A percentile compares a stretch with the other conserved stretches of the same genome.
Conservation (phyloP, 768 basidiomycete genomes). For the Leucosporidium creatinivorum region DNA sequence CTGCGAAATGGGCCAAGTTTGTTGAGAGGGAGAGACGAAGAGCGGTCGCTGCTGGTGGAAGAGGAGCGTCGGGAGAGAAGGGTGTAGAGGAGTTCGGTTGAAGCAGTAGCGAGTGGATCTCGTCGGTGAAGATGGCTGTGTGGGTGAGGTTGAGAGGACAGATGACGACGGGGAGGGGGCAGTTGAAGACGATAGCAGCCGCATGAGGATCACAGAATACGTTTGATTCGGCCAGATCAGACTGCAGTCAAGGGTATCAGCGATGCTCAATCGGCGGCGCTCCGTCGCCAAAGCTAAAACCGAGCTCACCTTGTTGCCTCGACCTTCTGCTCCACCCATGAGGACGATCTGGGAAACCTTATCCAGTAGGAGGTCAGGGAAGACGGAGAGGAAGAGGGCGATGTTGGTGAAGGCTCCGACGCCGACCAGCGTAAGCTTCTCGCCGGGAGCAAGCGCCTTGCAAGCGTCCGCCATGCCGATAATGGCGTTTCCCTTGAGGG, state of each 20-base stretch:
- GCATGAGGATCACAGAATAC: conserved; percentile 56
- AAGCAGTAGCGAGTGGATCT: conserved; percentile 55
- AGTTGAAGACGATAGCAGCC: conserved; percentile 68
- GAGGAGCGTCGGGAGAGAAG: conserved; percentile 41
- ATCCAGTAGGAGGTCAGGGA: conserved; percentile 48
- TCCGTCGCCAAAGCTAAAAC: no score
- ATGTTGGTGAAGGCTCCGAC: conserved; percentile 81
- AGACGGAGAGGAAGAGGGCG: conserved; percentile 55
- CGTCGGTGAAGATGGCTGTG: conserved; percentile 23
- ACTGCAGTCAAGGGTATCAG: neutral
- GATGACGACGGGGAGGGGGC: conserved; percentile 52
- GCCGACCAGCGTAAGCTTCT: conserved; percentile 62
- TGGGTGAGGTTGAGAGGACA: conserved; percentile 31
- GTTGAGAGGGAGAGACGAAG: conserved; percentile 67
- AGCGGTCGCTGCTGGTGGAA: neutral
- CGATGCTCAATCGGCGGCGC: neutral
- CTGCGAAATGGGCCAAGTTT: conserved; percentile 63
- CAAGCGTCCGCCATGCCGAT: conserved; percentile 54
- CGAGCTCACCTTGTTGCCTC: conserved; percentile 60
- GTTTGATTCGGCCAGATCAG: neutral
- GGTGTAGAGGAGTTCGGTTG: conserved; percentile 38
- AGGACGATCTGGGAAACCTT: conserved; percentile 66
- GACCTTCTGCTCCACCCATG: conserved; percentile 82
- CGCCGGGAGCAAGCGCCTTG: conserved; percentile 45
- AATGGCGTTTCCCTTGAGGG: conserved; percentile 47